Evolutionary conservation across 2,329 filamentous ascomycete genomes (phyloP).

Genomic region (Colletotrichum limetticola): DNA sequence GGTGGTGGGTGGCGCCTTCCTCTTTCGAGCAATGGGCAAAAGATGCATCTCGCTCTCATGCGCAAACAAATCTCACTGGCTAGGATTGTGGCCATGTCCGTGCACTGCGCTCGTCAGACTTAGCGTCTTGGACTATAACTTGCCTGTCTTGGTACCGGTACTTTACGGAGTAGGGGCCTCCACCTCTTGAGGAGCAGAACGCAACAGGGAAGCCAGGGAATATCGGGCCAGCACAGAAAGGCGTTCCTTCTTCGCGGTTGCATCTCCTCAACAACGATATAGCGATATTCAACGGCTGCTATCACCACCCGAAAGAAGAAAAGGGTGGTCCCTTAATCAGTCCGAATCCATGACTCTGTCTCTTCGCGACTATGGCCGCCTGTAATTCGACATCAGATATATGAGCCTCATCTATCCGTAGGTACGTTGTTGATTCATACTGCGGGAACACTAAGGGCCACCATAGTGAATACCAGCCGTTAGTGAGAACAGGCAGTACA

Average conservation of each 20-base stretch:
- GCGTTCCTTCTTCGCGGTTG: neutral
- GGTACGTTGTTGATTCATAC: neutral
- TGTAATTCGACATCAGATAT: conserved; percentile 5
- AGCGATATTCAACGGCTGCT: conserved; percentile 20
- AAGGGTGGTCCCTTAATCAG: neutral
- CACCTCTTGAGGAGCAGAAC: too few relatives aligned
- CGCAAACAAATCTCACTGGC: conserved; percentile 16
- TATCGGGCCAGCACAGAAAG: conserved; percentile 8
- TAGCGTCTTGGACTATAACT: conserved; percentile 7
- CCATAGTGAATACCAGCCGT: neutral
- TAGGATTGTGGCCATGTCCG: conserved; percentile 18
- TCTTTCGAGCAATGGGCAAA: neutral
- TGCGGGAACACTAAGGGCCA: neutral
- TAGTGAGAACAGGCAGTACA: neutral
- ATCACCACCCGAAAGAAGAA: neutral
- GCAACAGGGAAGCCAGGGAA: conserved; percentile 4
- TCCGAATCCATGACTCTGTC: conserved; percentile 3
- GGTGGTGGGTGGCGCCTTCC: conserved; percentile 14
- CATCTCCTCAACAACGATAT: conserved; percentile 1
- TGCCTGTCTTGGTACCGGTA: neutral
- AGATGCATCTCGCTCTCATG: neutral
- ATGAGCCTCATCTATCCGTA: conserved; percentile 5
- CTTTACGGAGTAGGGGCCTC: too few relatives aligned
- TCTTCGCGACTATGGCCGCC: conserved; percentile 9
- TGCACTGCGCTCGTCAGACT: conserved; percentile 31